phyloP scores from a whole-genome alignment of 148 eudicot species.

The Camellia granthamiana region DNA sequence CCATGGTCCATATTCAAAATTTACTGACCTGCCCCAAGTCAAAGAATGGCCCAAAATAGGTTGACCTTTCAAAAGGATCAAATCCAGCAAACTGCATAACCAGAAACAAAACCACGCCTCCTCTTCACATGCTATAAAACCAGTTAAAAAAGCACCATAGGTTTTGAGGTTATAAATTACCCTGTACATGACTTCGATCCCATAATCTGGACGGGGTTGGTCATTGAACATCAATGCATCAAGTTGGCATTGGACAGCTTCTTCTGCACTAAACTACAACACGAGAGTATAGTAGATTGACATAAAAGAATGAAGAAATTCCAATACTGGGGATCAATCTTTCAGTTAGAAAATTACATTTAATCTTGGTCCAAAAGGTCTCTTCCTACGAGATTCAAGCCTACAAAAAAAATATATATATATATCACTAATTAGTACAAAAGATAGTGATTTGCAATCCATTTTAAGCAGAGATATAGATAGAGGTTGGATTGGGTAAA shows the following conservation, averaged over 20 bases:
- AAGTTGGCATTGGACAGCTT: conserved; percentile 80
- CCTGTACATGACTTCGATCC: conserved; percentile 96
- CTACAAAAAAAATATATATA: conserved; percentile 32
- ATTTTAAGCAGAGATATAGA: neutral
- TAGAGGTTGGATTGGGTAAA: neutral
- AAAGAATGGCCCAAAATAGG: conserved; percentile 92
- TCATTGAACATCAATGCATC: conserved; percentile 94
- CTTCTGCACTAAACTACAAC: conserved; percentile 93
- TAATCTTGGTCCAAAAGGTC: conserved; percentile 84
- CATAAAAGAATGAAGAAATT: neutral
- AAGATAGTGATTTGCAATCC: neutral
- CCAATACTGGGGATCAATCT: neutral
- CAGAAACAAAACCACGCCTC: conserved; percentile 14
- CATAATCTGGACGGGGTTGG: conserved; percentile 89
- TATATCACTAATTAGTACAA: neutral
- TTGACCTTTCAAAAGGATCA: conserved; percentile 96
- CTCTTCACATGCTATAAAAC: neutral
- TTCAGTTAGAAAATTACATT: conserved; percentile 43
- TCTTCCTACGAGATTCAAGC: conserved; percentile 86
- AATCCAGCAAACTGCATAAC: conserved; percentile 85
- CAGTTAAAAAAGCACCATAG: conserved; percentile 11
- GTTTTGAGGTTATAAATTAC: conserved; percentile 30
- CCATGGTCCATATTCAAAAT: neutral
- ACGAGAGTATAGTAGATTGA: conserved; percentile 3
- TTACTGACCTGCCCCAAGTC: conserved; percentile 89